Evolutionary conservation across 2,329 filamentous ascomycete species (phyloP), one percentile per base, ranked within the genome.

Genomic region (Coniella lustricola): DNA sequence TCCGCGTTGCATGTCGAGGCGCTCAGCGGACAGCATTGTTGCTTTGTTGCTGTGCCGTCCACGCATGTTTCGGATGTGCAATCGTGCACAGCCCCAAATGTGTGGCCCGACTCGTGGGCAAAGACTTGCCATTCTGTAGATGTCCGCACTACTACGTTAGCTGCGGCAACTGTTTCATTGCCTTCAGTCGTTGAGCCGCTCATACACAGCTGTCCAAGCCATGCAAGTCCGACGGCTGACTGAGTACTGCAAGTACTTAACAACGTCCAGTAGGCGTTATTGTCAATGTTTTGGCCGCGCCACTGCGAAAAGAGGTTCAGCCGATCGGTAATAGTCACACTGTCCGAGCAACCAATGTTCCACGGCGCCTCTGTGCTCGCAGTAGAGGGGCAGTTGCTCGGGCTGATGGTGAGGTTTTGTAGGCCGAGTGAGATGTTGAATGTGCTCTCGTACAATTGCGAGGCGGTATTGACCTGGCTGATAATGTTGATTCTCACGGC

Each of bases 341-440:
- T 71, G 51, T 70, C 63, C 50, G 73, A 76, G 67, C 93, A 98
- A 18, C 70, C 78, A 46, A 87, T 73, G 61, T 98, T 98, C 90
- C 91, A 98, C 1, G 82, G 82, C 0, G 87, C 83, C 4, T 82
- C 76, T 2, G 78, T 62, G 9, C 82, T 75, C 5, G 85, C 70
- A 0, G 81, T 77, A 3, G 79, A 79, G 0, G 91, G 88, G 60
- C 93, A 98, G n/a, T 73, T 71, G 3, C 75, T 67, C 38, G 87
- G 81, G 49, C 81, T 87, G 53, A 96, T 79, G 25, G 89, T 86
- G 46, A 98, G 67, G 61, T 95, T 95, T 57, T 84, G 81, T 52
- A 98, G 80, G 37, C 90, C 93, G 32, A 98, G 80, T 0, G 90
- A 91, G 59, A 98, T 91, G 66, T 96, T 96, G 71, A 98, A 97